Evolutionary conservation across 2,329 filamentous ascomycete genomes (phyloP).

Genomic region (Aureobasidium vineae): DNA sequence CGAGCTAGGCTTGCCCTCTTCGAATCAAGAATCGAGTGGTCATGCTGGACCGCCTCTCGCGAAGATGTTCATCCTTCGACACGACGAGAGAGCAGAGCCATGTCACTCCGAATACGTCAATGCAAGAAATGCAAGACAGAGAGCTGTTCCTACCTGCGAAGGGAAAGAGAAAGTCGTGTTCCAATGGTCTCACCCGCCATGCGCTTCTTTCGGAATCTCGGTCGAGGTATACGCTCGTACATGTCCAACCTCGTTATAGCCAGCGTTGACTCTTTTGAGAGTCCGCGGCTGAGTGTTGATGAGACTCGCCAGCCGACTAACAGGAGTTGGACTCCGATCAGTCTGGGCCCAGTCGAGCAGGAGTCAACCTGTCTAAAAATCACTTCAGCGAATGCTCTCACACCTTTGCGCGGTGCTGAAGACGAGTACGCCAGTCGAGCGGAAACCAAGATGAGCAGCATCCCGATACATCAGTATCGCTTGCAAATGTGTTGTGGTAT

Average conservation of each 20-base stretch:
- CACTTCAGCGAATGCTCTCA: constrained; percentile 22
- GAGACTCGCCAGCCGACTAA: not conserved
- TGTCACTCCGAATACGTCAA: not conserved
- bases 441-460: constrained; percentile 24
- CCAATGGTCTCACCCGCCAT: not conserved
- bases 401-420: constrained; percentile 24
- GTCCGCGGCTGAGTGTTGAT: constrained; percentile 17
- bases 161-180: not conserved
- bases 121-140: not conserved
- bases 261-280: constrained; percentile 2
- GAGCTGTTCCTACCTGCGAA: constrained; percentile 6
- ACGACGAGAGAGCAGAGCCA: not conserved
- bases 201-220: not conserved
- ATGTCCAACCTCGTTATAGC: not conserved
- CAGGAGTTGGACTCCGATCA: not conserved
- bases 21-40: not conserved
- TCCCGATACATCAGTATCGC: not conserved
- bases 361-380: constrained; percentile 23
- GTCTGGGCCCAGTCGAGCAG: not conserved
- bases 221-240: not conserved
- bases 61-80: not conserved
- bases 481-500: not conserved
- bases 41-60: constrained; percentile 1
- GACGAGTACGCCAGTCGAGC: constrained; percentile 23
- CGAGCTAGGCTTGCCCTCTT: not conserved